These are phyloP conservation scores for Maudiozyma turicensis DNA, from an alignment of 805 yeast species.

Conservation along the genomic window DNA sequence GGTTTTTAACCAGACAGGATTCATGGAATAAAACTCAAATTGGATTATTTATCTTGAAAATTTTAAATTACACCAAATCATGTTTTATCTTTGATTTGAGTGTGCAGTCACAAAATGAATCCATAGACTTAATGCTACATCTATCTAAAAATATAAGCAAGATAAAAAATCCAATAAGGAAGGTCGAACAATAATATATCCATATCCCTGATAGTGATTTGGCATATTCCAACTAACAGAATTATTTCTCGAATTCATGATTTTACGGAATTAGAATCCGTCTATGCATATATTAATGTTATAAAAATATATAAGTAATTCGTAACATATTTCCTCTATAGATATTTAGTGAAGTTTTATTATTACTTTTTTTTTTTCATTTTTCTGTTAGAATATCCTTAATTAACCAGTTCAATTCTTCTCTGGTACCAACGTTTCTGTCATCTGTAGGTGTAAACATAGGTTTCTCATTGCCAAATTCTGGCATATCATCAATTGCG, in stretches of 20 bases:
- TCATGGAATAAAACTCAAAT: slow-evolving; percentile 14
- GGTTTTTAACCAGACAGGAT: slow-evolving; percentile 5
- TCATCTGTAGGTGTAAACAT: slow-evolving; percentile 26
- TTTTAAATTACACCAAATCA: slow-evolving; percentile 30
- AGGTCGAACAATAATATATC: background rate
- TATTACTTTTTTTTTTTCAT: slow-evolving; percentile 3
- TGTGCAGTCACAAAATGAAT: too few relatives aligned
- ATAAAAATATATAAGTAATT: background rate
- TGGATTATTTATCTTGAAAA: slow-evolving; percentile 19
- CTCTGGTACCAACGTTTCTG: slow-evolving; percentile 46
- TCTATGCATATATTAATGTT: background rate
- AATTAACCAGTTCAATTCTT: slow-evolving; percentile 63
- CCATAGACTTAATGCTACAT: slow-evolving; percentile 5
- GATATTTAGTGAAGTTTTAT: background rate
- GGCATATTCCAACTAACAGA: too few relatives aligned
- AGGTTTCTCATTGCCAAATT: slow-evolving; percentile 26
- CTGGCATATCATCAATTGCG: slow-evolving; percentile 28
- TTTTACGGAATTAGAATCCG: background rate
- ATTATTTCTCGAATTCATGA: too few relatives aligned
- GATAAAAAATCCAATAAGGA: slow-evolving; percentile 2
- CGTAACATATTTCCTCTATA: background rate
- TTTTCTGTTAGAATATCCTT: slow-evolving; percentile 48
- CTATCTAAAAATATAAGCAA: slow-evolving; percentile 9
- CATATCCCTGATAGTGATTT: too few relatives aligned
- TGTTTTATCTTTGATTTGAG: slow-evolving; percentile 25